Evolutionary conservation across 306 rosid genomes (phyloP).

Genomic region (Elaeagnus macrophylla): DNA sequence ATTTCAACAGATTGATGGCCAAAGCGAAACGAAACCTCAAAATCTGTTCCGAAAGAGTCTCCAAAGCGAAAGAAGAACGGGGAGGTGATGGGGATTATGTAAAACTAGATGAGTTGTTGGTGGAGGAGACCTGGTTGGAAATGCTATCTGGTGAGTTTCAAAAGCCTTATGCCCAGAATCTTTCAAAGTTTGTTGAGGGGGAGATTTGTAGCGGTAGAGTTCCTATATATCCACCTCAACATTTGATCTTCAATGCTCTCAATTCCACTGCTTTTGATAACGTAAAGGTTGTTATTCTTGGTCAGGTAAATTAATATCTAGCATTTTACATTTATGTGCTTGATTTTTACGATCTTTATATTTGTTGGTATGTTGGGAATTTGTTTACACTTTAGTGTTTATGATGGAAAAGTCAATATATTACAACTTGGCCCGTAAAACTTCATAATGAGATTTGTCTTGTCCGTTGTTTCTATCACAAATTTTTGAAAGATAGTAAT

Average conservation of each 20-base stretch:
- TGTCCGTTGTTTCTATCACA: neutral
- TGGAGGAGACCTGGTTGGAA: constrained; percentile 70
- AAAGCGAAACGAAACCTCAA: constrained; percentile 61
- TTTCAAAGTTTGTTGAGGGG: constrained; percentile 50
- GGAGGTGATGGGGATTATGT: constrained; percentile 17
- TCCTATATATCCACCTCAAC: constrained; percentile 64
- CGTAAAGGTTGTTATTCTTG: constrained; percentile 82
- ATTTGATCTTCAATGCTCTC: constrained; percentile 83
- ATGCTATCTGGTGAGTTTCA: constrained; percentile 55
- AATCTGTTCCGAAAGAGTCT: constrained; percentile 39
- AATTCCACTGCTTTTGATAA: constrained; percentile 68
- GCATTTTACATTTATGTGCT: neutral
- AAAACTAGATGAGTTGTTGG: constrained; percentile 65
- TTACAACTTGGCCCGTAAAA: too few species aligned
- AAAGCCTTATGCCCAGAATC: constrained; percentile 62
- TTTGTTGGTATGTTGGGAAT: too few species aligned
- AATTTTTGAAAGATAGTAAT: too few species aligned
- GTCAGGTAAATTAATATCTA: constrained; percentile 32
- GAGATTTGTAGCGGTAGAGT: constrained; percentile 33
- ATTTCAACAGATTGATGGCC: constrained; percentile 51
- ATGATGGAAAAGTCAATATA: too few species aligned
- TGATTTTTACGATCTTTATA: too few species aligned
- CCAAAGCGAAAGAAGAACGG: constrained; percentile 31
- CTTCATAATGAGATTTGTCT: constrained; percentile 5
- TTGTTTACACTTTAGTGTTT: too few species aligned